Base-by-base conservation (phyloP, 257 asterid species). In the Plantago elongata region DNA sequence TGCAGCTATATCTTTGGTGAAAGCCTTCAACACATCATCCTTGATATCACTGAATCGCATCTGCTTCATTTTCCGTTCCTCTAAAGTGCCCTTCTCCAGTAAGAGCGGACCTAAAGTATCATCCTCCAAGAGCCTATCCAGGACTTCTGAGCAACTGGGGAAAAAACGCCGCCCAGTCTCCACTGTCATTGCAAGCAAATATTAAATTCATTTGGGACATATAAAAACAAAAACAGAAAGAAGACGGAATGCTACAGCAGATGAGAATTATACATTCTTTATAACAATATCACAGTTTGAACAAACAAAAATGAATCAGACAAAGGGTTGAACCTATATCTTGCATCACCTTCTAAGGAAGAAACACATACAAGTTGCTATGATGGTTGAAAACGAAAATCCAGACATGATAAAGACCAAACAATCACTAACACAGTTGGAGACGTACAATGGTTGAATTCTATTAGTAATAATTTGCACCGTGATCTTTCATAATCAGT, bases 91-190 rank as follows among this genome's bases (percentile, higher is more conserved):
- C 61, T 65, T 83, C 50, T 91, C 96, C 63, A 88, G 57, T 13
- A 78, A 71, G 34, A 84, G 77, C 5, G 83, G 54, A 2, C 88
- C 94, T 0, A 82, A 69, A 3, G 75, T 60, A 17, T 88, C 98
- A 55, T 88, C 91, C 75, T 79, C 90, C 84, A 88, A 29, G 29
- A 90, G 77, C 71, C 61, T 82, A 67, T 91, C 98, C 45, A 91
- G 72, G 57, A 88, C 83, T 65, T 77, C 87, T 0, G 96, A 84
- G 83, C 94, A 91, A 60, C 80, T 84, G 5, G 98, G 97, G 80
- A 88, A 88, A 62, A 77, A 87, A 10, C 89, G 85, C 45, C 79
- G 76, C 3, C 89, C 95, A 0, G 87, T 82, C 27, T 79, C 90
- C 78, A 79, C 95, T 87, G 84, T 57, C 69, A 60, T 50, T 12